A percentile compares a stretch with the other conserved stretches of the same genome.
phyloP scores from a whole-genome alignment of 768 basidiomycete species.

The Lactarius deliciosus region DNA sequence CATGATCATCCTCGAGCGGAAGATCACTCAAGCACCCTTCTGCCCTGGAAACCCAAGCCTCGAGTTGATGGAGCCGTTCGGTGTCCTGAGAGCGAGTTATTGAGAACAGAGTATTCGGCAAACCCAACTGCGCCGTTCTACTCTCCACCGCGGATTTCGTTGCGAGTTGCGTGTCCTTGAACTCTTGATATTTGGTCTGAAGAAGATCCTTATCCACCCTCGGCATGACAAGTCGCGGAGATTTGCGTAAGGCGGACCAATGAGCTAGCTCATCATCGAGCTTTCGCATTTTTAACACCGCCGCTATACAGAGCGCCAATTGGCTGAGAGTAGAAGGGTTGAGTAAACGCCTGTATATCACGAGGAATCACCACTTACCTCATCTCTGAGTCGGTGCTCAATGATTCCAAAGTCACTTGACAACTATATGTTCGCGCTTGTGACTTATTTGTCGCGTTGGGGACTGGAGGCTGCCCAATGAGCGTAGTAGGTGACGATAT shows the following conservation, averaged over 20 bases:
- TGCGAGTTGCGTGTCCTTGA: slow-evolving; percentile 1
- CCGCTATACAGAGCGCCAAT: background rate
- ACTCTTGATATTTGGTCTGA: slow-evolving; percentile 3
- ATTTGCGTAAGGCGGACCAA: slow-evolving; percentile 13
- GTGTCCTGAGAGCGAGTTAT: background rate
- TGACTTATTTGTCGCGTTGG: background rate
- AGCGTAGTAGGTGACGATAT: background rate
- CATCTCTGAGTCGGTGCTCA: background rate
- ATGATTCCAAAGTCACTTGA: background rate
- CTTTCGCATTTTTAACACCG: slow-evolving; percentile 9
- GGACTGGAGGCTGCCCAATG: background rate
- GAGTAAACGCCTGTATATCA: slow-evolving; percentile 7
- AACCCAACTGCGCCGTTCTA: background rate
- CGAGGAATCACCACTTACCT: slow-evolving; percentile 6
- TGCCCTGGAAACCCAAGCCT: slow-evolving; percentile 16
- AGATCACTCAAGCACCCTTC: background rate
- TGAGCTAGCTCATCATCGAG: slow-evolving; percentile 11
- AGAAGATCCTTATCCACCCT: slow-evolving; percentile 17
- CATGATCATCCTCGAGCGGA: background rate
- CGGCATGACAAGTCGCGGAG: slow-evolving; percentile 7
- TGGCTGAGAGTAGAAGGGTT: slow-evolving; percentile 4
- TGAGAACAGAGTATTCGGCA: background rate
- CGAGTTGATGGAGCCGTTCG: slow-evolving; percentile 4
- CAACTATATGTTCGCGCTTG: background rate
- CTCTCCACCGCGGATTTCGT: background rate